Evolutionary conservation across 2,329 filamentous ascomycete genomes (phyloP).

Genomic region (Orbilia oligospora): DNA sequence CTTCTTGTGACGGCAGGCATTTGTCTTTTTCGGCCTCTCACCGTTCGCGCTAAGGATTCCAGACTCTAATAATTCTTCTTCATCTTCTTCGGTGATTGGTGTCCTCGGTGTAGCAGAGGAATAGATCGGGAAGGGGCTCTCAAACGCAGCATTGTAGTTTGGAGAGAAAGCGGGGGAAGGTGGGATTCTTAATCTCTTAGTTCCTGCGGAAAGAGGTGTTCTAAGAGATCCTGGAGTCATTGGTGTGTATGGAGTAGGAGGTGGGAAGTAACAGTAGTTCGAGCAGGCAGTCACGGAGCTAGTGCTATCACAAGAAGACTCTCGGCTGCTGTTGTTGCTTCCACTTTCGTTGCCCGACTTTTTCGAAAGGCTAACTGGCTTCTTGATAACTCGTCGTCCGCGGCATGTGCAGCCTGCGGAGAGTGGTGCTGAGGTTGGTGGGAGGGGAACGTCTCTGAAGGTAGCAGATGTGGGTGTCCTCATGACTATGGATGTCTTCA

Average conservation of each 20-base stretch:
- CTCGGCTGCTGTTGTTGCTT: conserved; percentile 67
- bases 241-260: conserved; percentile 73
- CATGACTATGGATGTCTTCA: conserved; percentile 83
- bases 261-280: conserved; percentile 72
- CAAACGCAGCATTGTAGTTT: conserved; percentile 74
- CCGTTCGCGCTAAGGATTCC: conserved; percentile 55
- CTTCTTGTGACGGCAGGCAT: conserved; percentile 75
- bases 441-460: conserved; percentile 69
- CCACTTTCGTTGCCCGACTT: conserved; percentile 64
- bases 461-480: conserved; percentile 75
- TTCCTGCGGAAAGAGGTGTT: conserved; percentile 71
- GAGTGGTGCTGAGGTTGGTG: conserved; percentile 68
- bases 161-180: conserved; percentile 78
- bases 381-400: conserved; percentile 68
- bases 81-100: conserved; percentile 81
- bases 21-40: conserved; percentile 73
- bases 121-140: conserved; percentile 72
- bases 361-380: conserved; percentile 63
- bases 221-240: conserved; percentile 73
- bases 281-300: conserved; percentile 70
- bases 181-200: conserved; percentile 80
- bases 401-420: conserved; percentile 68
- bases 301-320: conserved; percentile 70
- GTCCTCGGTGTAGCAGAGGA: conserved; percentile 73
- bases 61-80: conserved; percentile 71